phyloP scores from a whole-genome alignment of 2,329 filamentous ascomycete genomes.

The Aaosphaeria pasadenensis region DNA sequence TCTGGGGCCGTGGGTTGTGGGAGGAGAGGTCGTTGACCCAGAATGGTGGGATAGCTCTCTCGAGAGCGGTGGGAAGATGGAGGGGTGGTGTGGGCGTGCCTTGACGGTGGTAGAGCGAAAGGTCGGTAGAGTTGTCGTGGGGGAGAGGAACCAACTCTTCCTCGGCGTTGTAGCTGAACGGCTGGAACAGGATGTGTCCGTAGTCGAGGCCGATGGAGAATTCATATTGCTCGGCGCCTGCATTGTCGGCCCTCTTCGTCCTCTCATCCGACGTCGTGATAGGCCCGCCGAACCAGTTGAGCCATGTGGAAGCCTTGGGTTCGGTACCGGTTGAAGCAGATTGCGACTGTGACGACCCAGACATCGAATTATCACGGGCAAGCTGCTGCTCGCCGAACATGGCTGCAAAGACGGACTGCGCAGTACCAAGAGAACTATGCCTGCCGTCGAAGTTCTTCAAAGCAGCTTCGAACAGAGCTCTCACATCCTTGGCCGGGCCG shows the following conservation, averaged over 20 bases:
- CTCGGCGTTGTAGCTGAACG: slow-evolving; percentile 19
- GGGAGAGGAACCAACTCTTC: slow-evolving; percentile 24
- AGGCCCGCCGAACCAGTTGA: slow-evolving; percentile 37
- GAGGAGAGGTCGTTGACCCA: slow-evolving; percentile 22
- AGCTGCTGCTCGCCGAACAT: slow-evolving; percentile 56
- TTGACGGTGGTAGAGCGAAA: slow-evolving; percentile 32
- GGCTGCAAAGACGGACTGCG: slow-evolving; percentile 48
- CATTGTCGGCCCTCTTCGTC: slow-evolving; percentile 3
- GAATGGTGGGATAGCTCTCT: slow-evolving; percentile 24
- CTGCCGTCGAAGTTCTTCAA: slow-evolving; percentile 34
- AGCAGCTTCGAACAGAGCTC: slow-evolving; percentile 44
- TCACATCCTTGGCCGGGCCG: slow-evolving; percentile 50
- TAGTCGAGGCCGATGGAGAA: slow-evolving; percentile 54
- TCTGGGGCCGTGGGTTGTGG: slow-evolving; percentile 21
- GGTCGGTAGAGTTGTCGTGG: slow-evolving; percentile 33
- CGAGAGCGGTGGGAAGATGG: slow-evolving; percentile 38
- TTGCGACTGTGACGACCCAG: slow-evolving; percentile 24
- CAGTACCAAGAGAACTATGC: slow-evolving; percentile 27
- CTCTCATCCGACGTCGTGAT: slow-evolving; percentile 17
- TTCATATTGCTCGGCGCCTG: slow-evolving; percentile 42
- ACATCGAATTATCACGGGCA: slow-evolving; percentile 35
- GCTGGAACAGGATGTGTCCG: slow-evolving; percentile 47
- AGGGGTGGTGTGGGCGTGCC: slow-evolving; percentile 29
- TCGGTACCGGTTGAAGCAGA: slow-evolving; percentile 19
- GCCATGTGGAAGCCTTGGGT: slow-evolving; percentile 18